Conservation (phyloP, 2,329 filamentous ascomycete species). For the Rutstroemia sp. region DNA sequence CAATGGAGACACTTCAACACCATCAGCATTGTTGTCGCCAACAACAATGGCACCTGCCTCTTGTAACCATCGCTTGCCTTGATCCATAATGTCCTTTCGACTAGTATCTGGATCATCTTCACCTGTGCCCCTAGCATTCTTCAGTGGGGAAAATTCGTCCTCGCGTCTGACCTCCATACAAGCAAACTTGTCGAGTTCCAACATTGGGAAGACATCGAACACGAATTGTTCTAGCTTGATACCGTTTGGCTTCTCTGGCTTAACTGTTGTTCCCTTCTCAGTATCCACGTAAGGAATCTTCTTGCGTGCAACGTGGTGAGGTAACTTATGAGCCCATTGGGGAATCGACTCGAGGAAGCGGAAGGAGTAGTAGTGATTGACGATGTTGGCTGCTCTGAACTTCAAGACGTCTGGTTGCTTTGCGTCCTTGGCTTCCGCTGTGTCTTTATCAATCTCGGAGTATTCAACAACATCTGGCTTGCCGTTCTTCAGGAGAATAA, state of each 20-base stretch:
- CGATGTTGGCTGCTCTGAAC: slow-evolving; percentile 97
- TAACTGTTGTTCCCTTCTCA: slow-evolving; percentile 69
- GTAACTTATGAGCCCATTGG: slow-evolving; percentile 74
- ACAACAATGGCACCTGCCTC: slow-evolving; percentile 70
- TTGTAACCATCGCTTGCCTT: slow-evolving; percentile 81
- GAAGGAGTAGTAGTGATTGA: slow-evolving; percentile 99
- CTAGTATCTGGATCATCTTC: slow-evolving; percentile 95
- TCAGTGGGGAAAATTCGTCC: slow-evolving; percentile 96
- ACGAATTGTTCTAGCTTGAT: slow-evolving; percentile 99
- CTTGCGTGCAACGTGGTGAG: slow-evolving; percentile 95
- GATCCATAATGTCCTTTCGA: slow-evolving; percentile 79
- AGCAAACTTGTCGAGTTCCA: slow-evolving; percentile 81
- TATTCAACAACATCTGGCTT: slow-evolving; percentile 98
- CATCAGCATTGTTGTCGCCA: slow-evolving; percentile 53
- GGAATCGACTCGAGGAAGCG: slow-evolving; percentile 87
- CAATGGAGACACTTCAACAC: slow-evolving; percentile 85
- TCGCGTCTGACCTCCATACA: slow-evolving; percentile 94
- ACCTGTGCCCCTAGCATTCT: slow-evolving; percentile 78
- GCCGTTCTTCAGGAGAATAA: slow-evolving; percentile 92
- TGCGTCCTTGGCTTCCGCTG: slow-evolving; percentile 81
- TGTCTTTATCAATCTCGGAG: slow-evolving; percentile 85
- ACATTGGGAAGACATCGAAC: slow-evolving; percentile 93
- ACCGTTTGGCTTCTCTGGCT: slow-evolving; percentile 91
- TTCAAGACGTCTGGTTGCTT: slow-evolving; percentile 77
- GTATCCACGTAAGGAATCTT: slow-evolving; percentile 88